phyloP scores from a whole-genome alignment of 2,329 filamentous ascomycete genomes.

The Tolypocladium capitatum region DNA sequence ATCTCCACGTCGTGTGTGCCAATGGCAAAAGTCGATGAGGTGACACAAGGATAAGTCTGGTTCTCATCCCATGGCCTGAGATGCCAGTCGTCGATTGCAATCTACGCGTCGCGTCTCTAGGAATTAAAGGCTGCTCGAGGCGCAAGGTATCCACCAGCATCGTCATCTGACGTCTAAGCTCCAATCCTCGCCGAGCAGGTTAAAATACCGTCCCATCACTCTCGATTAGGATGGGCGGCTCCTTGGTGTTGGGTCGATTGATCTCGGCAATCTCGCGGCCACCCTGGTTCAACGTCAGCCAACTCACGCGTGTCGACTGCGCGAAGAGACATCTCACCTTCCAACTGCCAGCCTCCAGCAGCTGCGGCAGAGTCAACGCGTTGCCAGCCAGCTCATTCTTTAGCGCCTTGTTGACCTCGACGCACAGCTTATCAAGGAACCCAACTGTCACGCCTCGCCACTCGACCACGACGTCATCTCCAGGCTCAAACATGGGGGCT shows the following conservation, averaged over 20 bases:
- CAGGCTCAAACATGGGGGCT: constrained; percentile 44
- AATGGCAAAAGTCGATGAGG: not conserved
- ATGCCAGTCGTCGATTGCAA: not conserved
- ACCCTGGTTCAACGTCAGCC: constrained; percentile 37
- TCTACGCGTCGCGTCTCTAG: not conserved
- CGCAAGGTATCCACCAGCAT: not conserved
- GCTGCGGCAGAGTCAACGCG: constrained; percentile 69
- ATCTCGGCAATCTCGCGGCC: constrained; percentile 94
- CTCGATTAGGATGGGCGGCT: constrained; percentile 89
- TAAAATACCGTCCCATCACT: constrained; percentile 96
- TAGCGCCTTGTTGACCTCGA: constrained; percentile 48
- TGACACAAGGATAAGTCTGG: not conserved
- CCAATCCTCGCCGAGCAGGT: constrained; percentile 2
- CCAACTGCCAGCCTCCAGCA: constrained; percentile 94
- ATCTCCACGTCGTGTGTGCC: not conserved
- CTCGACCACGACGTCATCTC: constrained; percentile 50
- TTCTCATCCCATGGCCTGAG: not conserved
- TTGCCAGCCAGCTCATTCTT: constrained; percentile 50
- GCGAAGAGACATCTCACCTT: constrained; percentile 51
- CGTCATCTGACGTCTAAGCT: not conserved
- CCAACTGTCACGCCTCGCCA: constrained; percentile 53
- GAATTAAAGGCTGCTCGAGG: not conserved
- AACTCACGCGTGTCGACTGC: not conserved
- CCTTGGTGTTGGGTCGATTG: constrained; percentile 87
- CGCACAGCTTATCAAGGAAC: constrained; percentile 40